Evolutionary conservation across 2,329 filamentous ascomycete genomes (phyloP), one percentile per base, ranked within the genome.

Genomic region (Ustulina deusta): DNA sequence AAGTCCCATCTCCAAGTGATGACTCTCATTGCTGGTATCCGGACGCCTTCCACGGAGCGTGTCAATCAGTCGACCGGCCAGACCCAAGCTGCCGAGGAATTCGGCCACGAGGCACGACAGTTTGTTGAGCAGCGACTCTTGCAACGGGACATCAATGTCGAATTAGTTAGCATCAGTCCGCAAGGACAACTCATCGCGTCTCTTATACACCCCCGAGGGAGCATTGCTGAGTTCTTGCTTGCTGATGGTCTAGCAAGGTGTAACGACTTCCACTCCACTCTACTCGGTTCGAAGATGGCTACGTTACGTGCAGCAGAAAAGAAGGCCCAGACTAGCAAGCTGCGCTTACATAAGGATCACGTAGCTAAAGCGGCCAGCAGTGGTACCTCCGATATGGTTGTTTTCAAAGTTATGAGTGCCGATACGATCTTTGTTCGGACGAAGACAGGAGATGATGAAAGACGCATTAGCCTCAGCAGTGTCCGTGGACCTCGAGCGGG

Each of bases 221-320:
- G 94, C 81, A 97, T 99, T 79, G 93, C 94, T 70, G 93, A 93
- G 72, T 97, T 97, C 80, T 81, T 99, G 49, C 89, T 99, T 51
- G 90, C 95, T 75, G 93, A 94, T 61, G 96, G 96, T 74, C 85
- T 98, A 63, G 96, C 95, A 46, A 89, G 93, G 76, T 98, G 95
- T 83, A 94, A 94, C 71, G 96, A 99, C 80, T 94, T 96, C 81
- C 96, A 99, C 83, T 97, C 95, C 0, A 97, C 94, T 44, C 86
- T 97, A 82, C 87, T 99, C 11, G 96, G 96, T 51, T 84, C 89
- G 57, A 93, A 95, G 75, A 99, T 99, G 96, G 90, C 91, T 48
- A 80, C 87, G 65, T 88, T 98, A 65, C 90, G 96, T 70, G 89
- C 92, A 71, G 94, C 96, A 1, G 96, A 99, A 83, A 95, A 93